phyloP scores from a whole-genome alignment of 176 grass and related monocot species.

The Lolium perenne region DNA sequence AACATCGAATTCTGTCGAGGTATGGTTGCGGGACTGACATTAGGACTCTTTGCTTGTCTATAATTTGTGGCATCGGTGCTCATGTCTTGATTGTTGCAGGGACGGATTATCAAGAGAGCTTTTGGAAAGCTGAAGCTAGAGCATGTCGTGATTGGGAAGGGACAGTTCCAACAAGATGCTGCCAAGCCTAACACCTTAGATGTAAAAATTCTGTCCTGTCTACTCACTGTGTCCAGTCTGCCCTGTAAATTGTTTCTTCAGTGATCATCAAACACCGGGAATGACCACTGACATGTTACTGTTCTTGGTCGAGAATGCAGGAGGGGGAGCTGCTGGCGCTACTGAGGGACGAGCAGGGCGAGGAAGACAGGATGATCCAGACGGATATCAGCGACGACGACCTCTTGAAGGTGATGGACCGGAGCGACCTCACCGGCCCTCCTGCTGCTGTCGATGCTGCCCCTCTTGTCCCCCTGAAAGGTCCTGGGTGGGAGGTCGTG shows the following conservation, averaged over 20 bases:
- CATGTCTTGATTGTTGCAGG: slow-evolving; percentile 50
- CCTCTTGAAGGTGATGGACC: slow-evolving; percentile 65
- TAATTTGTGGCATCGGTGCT: background rate
- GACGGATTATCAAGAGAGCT: slow-evolving; percentile 83
- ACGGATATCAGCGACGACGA: slow-evolving; percentile 66
- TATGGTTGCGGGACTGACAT: slow-evolving; percentile 1
- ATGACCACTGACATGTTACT: background rate
- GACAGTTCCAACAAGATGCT: slow-evolving; percentile 83
- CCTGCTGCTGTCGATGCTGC: background rate
- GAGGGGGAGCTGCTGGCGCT: slow-evolving; percentile 67
- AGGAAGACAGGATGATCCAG: slow-evolving; percentile 80
- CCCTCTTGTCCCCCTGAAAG: slow-evolving; percentile 57
- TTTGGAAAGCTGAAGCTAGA: slow-evolving; percentile 92
- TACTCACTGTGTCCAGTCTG: background rate
- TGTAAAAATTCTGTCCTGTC: slow-evolving; percentile 21
- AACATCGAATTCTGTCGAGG: slow-evolving; percentile 93
- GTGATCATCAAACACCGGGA: background rate
- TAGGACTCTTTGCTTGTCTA: background rate
- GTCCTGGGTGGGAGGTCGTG: slow-evolving; percentile 93
- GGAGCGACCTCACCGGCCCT: slow-evolving; percentile 53
- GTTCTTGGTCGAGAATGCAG: slow-evolving; percentile 24
- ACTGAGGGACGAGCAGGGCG: slow-evolving; percentile 68
- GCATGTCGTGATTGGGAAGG: slow-evolving; percentile 93
- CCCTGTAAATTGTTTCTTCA: background rate
- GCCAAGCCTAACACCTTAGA: slow-evolving; percentile 68